Conservation (phyloP, 2,329 filamentous ascomycete species). For the Emergomyces africanus region DNA sequence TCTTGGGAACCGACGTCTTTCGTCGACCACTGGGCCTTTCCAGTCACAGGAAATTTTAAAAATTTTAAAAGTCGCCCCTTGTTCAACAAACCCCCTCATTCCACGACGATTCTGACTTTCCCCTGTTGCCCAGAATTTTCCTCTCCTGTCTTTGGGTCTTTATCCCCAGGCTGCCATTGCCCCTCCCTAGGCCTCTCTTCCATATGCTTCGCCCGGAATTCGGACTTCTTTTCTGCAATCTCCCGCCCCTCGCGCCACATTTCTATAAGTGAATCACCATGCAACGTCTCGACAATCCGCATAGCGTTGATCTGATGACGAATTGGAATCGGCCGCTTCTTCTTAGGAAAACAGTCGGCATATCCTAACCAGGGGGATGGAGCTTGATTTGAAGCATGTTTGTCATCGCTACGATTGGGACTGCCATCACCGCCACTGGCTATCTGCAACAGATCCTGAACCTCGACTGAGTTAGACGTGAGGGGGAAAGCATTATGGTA, state of each 20-base stretch:
- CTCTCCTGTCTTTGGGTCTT: neutral
- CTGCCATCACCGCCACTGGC: neutral
- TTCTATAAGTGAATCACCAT: slow-evolving; percentile 16
- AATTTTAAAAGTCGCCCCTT: neutral
- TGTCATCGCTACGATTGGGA: neutral
- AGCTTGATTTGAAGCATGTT: neutral
- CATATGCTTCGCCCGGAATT: neutral
- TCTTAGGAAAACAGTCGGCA: slow-evolving; percentile 20
- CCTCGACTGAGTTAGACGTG: slow-evolving; percentile 13
- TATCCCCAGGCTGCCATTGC: neutral
- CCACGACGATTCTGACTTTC: neutral
- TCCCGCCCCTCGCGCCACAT: slow-evolving; percentile 15
- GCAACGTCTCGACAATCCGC: slow-evolving; percentile 14
- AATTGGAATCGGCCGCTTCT: slow-evolving; percentile 14
- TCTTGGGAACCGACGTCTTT: neutral
- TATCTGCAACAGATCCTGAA: slow-evolving; percentile 18
- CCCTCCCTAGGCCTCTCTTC: neutral
- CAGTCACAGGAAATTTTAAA: neutral
- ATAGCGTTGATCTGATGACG: slow-evolving; percentile 12
- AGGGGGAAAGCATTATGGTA: slow-evolving; percentile 19
- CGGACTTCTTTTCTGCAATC: neutral
- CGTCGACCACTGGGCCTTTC: neutral
- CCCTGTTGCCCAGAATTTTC: neutral
- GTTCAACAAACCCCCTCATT: neutral
- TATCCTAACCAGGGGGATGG: slow-evolving; percentile 16